Evolutionary conservation across 1,284 basidiomycete species (phyloP).

Genomic region (Ganoderma leucocontextum): DNA sequence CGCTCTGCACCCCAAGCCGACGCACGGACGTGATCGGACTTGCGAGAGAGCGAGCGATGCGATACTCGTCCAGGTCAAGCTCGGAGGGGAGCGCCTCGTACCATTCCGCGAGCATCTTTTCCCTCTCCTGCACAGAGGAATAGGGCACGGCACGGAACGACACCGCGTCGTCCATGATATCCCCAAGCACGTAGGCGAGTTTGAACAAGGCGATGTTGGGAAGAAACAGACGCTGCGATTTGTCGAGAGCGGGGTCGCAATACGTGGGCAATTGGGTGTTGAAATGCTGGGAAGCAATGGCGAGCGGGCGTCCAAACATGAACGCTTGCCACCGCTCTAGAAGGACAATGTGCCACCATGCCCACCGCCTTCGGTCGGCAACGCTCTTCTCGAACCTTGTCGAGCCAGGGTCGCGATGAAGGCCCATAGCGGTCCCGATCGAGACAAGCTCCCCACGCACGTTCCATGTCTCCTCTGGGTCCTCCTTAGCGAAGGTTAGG

Average conservation of each 20-base stretch:
- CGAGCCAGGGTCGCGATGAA: constrained; percentile 82
- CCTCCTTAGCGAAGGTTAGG: constrained; percentile 72
- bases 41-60: constrained; percentile 71
- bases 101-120: constrained; percentile 73
- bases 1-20: constrained; percentile 77
- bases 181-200: constrained; percentile 77
- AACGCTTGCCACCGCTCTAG: constrained; percentile 87
- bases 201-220: constrained; percentile 80
- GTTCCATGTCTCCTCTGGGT: constrained; percentile 81
- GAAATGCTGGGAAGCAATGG: constrained; percentile 80
- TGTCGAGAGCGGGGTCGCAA: constrained; percentile 65
- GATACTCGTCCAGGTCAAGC: constrained; percentile 77
- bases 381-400: constrained; percentile 71
- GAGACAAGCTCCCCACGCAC: constrained; percentile 75
- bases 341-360: constrained; percentile 86
- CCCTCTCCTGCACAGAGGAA: constrained; percentile 74
- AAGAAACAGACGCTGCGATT: constrained; percentile 67
- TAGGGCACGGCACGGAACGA: constrained; percentile 79
- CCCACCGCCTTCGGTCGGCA: constrained; percentile 81
- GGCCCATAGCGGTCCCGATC: constrained; percentile 79
- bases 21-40: constrained; percentile 61
- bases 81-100: constrained; percentile 75
- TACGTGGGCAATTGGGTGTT: constrained; percentile 77
- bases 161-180: constrained; percentile 84
- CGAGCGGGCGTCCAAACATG: constrained; percentile 80